Conservation (phyloP, 108 stramenopile genomes). For the Aurantiochytrium sp. region DNA sequence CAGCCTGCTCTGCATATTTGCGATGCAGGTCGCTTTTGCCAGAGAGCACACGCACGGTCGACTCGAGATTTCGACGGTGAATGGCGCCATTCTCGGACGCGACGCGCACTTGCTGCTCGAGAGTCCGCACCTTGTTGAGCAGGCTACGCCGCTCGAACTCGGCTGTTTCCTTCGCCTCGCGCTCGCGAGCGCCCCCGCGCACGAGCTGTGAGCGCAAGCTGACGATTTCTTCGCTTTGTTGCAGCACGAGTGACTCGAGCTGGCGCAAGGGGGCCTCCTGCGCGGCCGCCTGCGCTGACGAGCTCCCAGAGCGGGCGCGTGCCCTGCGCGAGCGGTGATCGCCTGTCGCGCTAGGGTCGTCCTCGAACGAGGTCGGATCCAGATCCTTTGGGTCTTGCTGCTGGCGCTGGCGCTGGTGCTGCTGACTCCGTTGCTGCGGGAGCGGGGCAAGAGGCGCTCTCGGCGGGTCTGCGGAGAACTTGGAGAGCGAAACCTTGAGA, state of each 20-base stretch:
- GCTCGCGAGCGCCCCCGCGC: neutral
- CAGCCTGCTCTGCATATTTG: neutral
- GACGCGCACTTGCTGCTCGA: neutral
- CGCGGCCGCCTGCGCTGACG: neutral
- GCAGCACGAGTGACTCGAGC: neutral
- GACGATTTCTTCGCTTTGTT: constrained; percentile 17
- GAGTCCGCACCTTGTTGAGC: neutral
- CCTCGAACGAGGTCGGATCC: too few relatives aligned
- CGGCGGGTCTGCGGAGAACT: neutral
- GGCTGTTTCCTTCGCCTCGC: neutral
- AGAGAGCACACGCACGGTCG: neutral
- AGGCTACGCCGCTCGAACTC: neutral
- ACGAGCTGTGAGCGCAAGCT: neutral
- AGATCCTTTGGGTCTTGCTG: too few relatives aligned
- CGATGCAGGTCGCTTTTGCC: neutral
- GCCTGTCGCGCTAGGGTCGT: too few relatives aligned
- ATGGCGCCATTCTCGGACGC: neutral
- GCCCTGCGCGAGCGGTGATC: too few relatives aligned
- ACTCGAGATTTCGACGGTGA: neutral
- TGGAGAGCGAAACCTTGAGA: neutral
- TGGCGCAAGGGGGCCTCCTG: neutral
- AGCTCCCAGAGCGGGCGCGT: neutral
- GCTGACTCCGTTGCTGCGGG: too few relatives aligned
- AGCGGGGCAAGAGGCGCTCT: too few relatives aligned
- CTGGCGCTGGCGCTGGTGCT: too few relatives aligned